Base-by-base conservation (phyloP, 1,284 basidiomycete genomes). In the Caloboletus firmus region DNA sequence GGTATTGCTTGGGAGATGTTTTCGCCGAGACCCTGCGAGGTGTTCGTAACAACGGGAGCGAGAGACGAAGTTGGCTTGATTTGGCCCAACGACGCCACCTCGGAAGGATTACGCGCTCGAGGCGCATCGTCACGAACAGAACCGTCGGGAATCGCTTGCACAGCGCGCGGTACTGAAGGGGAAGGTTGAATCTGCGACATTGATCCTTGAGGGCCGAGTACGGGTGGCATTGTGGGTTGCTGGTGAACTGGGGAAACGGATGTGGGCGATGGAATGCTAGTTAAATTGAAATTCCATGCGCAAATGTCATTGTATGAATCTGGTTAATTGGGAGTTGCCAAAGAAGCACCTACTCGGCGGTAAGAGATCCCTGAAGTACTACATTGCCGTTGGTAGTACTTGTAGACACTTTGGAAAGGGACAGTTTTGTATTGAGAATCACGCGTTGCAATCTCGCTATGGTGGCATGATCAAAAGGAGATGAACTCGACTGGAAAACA, bases 401-500 rank as follows among this genome's bases (percentile, higher is more conserved):
- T 28, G 45, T 6, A 6, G 52, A 5, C 7, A 43, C 24, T 10
- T 18, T 28, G 1, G 56, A 51, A 31, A 57, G 40, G 30, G 30
- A 36, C 12, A 24, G 11, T 0, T 51, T 48, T 2, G 58, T 30
- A 6, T 65, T 49, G 9, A 31, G 7, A 24, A 63, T 41, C 2
- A 70, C 43, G 15, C 54, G 60, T 40, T 62, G 54, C 10, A 67
- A 34, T 49, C 57, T 69, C 20, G 50, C 65, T 67, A 39, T n/a
- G 20, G 30, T 51, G 8, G 10, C 13, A 12, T 49, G 43, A 47
- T 52, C 31, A 55, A 45, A 36, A 5, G 39, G 12, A 24, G 6
- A 32, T 8, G 3, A 13, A 43, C 5, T 17, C 3, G 4, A 3
- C 15, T 12, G 4, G 15, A 45, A 47, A 37, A 26, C 11, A 54